Percentiles rank a stretch among this genome's conserved stretches.
phyloP scores from a whole-genome alignment of 225 moss, liverwort and hornwort species.

The Physcomitrium patens region DNA sequence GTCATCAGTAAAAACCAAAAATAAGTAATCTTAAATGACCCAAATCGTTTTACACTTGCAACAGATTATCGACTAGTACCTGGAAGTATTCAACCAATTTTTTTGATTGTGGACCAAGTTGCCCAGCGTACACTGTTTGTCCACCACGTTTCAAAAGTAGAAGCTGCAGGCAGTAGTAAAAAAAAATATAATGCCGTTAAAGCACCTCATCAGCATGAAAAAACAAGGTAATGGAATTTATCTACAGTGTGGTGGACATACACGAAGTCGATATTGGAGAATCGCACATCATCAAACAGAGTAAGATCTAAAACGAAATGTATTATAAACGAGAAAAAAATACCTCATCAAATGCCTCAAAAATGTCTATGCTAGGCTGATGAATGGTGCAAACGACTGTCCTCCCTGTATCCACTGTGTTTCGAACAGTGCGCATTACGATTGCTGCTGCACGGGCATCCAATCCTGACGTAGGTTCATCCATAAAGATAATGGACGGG shows the following conservation, averaged over 20 bases:
- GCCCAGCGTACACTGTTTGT: neutral
- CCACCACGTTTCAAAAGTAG: conserved; percentile 16
- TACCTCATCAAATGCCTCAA: conserved; percentile 26
- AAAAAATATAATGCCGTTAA: too few species aligned
- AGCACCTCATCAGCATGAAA: too few species aligned
- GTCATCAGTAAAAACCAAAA: too few species aligned
- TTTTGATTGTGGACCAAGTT: neutral
- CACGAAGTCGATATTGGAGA: too few species aligned
- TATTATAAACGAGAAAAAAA: too few species aligned
- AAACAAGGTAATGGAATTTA: too few species aligned
- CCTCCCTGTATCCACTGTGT: conserved; percentile 14
- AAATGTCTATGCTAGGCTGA: conserved; percentile 28
- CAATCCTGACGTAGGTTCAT: conserved; percentile 19
- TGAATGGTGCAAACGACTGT: conserved; percentile 21
- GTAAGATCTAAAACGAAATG: too few species aligned
- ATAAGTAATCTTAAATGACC: too few species aligned
- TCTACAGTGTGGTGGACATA: too few species aligned
- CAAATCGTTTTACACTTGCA: too few species aligned
- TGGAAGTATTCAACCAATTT: neutral
- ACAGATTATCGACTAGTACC: neutral
- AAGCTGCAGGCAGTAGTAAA: neutral
- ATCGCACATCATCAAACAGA: too few species aligned
- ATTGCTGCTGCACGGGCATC: conserved; percentile 25
- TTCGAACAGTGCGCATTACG: conserved; percentile 23
- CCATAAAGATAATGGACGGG: conserved; percentile 25